A percentile compares a stretch with the other conserved stretches of the same genome.
phyloP scores from a whole-genome alignment of 2,329 filamentous ascomycete genomes.

The Trichophyton rubrum region DNA sequence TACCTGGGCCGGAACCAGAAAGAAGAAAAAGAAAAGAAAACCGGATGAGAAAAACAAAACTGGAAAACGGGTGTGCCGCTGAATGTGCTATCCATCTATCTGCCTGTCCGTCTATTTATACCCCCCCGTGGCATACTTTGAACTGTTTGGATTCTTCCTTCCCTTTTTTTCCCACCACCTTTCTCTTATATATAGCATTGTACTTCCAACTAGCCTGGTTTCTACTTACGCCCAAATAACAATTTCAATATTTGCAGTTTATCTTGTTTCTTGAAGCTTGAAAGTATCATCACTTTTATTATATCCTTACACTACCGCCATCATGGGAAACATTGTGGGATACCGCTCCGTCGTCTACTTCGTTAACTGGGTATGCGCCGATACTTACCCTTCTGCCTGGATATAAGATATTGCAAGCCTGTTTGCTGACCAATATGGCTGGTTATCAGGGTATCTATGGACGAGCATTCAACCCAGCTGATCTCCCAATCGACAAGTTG shows the following conservation, averaged over 20 bases:
- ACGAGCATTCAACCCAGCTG: slow-evolving; percentile 67
- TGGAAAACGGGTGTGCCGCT: neutral
- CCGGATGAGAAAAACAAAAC: too few species aligned
- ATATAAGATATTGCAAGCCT: neutral
- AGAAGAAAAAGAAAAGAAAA: neutral
- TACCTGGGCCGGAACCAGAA: neutral
- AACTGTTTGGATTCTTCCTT: neutral
- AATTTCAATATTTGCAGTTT: neutral
- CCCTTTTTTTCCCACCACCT: neutral
- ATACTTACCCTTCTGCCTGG: neutral
- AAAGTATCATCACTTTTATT: neutral
- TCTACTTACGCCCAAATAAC: neutral
- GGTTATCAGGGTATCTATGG: slow-evolving; percentile 59
- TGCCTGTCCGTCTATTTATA: too few species aligned
- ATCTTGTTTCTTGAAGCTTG: neutral
- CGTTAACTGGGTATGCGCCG: slow-evolving; percentile 32
- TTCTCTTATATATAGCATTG: neutral
- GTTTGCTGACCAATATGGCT: neutral
- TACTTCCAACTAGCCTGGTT: neutral
- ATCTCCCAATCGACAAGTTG: slow-evolving; percentile 65
- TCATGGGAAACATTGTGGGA: slow-evolving; percentile 4
- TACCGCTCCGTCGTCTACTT: slow-evolving; percentile 30
- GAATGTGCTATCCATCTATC: neutral
- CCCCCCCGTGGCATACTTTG: neutral
- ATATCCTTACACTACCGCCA: neutral